phyloP scores from a whole-genome alignment of 2,329 filamentous ascomycete species.

The Pestalotiopsis sp. region DNA sequence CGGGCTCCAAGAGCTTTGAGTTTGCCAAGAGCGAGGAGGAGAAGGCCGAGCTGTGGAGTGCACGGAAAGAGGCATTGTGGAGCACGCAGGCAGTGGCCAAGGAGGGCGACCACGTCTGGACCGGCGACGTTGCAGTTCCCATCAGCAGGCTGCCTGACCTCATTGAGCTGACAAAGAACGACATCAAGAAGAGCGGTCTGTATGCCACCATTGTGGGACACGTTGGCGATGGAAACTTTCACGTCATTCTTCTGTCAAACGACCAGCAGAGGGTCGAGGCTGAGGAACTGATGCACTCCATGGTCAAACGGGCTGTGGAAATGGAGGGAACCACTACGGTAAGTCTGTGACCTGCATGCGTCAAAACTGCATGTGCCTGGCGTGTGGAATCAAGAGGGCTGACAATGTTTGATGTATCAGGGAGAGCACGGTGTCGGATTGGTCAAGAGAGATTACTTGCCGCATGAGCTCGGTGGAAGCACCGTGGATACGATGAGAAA shows the following conservation, averaged over 20 bases:
- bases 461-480: conserved; percentile 71
- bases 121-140: conserved; percentile 82
- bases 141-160: conserved; percentile 72
- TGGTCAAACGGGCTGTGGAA: conserved; percentile 84
- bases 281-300: conserved; percentile 73
- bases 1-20: conserved; percentile 70
- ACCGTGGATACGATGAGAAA: conserved; percentile 84
- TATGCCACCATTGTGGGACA: conserved; percentile 68
- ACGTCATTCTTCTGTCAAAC: conserved; percentile 62
- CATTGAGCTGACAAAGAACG: conserved; percentile 73
- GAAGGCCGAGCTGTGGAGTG: conserved; percentile 77
- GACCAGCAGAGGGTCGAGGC: conserved; percentile 67
- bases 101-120: conserved; percentile 76
- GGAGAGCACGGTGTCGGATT: conserved; percentile 84
- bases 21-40: conserved; percentile 72
- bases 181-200: conserved; percentile 57
- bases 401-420: conserved; percentile 27
- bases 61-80: conserved; percentile 83
- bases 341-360: conserved; percentile 20
- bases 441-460: conserved; percentile 81
- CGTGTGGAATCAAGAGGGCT: conserved; percentile 11
- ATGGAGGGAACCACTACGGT: conserved; percentile 81
- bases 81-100: conserved; percentile 69
- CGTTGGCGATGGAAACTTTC: conserved; percentile 78
- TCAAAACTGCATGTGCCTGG: conserved; percentile 2